Conservation (phyloP, 306 rosid genomes). For the Cyamopsis tetragonoloba region DNA sequence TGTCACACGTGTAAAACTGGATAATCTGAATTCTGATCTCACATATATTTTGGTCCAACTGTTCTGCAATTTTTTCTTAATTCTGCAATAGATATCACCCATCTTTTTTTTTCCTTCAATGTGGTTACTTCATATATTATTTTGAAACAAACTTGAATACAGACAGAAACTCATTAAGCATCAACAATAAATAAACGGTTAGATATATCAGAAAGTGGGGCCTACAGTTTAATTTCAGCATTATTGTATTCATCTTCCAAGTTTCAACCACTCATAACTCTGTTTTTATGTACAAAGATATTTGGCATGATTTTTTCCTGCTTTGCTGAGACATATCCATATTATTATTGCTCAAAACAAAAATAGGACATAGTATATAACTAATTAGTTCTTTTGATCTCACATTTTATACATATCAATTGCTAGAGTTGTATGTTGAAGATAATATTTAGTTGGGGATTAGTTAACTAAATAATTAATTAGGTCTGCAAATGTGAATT, state of each 20-base stretch:
- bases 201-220: conserved; percentile 26
- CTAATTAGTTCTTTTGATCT: background rate
- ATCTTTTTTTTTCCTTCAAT: conserved; percentile 11
- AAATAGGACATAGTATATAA: no score
- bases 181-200: conserved; percentile 22
- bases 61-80: conserved; percentile 20
- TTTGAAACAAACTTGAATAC: conserved; percentile 23
- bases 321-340: background rate
- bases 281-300: background rate
- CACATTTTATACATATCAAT: background rate
- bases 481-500: background rate
- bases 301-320: background rate
- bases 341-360: background rate
- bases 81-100: conserved; percentile 30
- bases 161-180: conserved; percentile 30
- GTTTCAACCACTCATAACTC: conserved; percentile 18
- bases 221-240: conserved; percentile 18
- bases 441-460: background rate
- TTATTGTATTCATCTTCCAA: background rate
- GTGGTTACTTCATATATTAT: conserved; percentile 1
- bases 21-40: background rate
- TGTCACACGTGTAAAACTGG: background rate
- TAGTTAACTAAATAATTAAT: background rate
- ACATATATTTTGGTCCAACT: conserved; percentile 14
- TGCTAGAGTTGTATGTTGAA: background rate